Evolutionary conservation across 192 early-diverging fungal species (phyloP).

Genomic region (Haplosporangium gracile): DNA sequence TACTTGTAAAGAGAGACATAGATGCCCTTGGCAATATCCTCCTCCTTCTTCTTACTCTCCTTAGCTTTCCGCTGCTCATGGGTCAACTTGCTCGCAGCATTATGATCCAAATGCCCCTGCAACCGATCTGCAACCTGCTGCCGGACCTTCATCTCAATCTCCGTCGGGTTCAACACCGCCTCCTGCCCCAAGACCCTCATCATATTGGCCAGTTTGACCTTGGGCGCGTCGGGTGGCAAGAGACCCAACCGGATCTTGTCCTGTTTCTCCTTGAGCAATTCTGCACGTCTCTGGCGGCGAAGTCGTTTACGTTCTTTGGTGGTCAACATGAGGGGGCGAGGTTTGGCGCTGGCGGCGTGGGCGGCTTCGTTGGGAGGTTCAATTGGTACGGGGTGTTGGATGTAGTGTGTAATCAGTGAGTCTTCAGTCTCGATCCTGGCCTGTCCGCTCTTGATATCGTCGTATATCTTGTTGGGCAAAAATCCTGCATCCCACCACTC

Average conservation of each 20-base stretch:
- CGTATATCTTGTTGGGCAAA: conserved; percentile 78
- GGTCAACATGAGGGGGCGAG: conserved; percentile 82
- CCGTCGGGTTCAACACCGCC: conserved; percentile 94
- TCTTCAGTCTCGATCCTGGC: conserved; percentile 59
- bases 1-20: conserved; percentile 90
- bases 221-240: conserved; percentile 91
- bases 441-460: conserved; percentile 60
- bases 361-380: conserved; percentile 79
- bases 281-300: conserved; percentile 86
- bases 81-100: conserved; percentile 87
- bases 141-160: conserved; percentile 92
- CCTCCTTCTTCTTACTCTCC: conserved; percentile 76
- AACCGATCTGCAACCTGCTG: conserved; percentile 86
- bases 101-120: conserved; percentile 84
- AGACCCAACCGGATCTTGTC: conserved; percentile 96
- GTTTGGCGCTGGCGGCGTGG: conserved; percentile 60
- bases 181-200: conserved; percentile 97
- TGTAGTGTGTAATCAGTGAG: conserved; percentile 75
- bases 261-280: conserved; percentile 91
- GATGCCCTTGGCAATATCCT: conserved; percentile 77
- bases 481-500: conserved; percentile 99
- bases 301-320: conserved; percentile 94
- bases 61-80: conserved; percentile 90
- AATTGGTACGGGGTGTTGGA: conserved; percentile 91
- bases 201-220: conserved; percentile 93